A percentile compares a stretch with the other conserved stretches of the same genome.
phyloP scores from a whole-genome alignment of 1,284 basidiomycete species.

The Cryptococcus sp. region DNA sequence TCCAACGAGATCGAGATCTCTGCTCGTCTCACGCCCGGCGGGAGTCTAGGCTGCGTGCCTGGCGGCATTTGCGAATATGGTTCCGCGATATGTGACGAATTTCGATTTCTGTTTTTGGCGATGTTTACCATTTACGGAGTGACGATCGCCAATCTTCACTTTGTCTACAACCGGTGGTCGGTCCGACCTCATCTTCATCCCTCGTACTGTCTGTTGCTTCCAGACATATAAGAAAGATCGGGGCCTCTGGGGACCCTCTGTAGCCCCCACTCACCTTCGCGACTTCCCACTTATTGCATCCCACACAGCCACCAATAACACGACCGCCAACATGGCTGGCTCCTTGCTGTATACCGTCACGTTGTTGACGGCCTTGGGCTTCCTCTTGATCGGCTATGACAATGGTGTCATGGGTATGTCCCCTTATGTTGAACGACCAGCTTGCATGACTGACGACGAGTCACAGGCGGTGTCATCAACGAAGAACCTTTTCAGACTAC shows the following conservation, averaged over 20 bases:
- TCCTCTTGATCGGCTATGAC: constrained; percentile 44
- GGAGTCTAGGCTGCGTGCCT: no score
- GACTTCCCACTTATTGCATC: no score
- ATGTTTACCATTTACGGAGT: neutral
- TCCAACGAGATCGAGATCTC: no score
- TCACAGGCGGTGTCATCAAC: constrained; percentile 33
- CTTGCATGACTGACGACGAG: neutral
- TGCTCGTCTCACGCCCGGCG: no score
- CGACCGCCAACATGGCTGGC: neutral
- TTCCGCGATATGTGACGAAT: no score
- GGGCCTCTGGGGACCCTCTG: neutral
- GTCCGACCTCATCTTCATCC: neutral
- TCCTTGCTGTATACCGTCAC: constrained; percentile 21
- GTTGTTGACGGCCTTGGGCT: constrained; percentile 38
- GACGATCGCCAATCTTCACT: no score
- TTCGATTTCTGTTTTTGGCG: no score
- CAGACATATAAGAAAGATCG: neutral
- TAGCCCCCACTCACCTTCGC: constrained; percentile 3
- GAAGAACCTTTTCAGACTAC: constrained; percentile 30
- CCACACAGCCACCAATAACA: neutral
- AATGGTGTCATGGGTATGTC: constrained; percentile 20
- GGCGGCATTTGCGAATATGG: no score
- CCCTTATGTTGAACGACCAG: neutral
- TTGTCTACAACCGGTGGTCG: neutral
- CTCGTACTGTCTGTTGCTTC: neutral